Conservation (phyloP, 2,329 filamentous ascomycete species). For the Xylariaceae sp. region DNA sequence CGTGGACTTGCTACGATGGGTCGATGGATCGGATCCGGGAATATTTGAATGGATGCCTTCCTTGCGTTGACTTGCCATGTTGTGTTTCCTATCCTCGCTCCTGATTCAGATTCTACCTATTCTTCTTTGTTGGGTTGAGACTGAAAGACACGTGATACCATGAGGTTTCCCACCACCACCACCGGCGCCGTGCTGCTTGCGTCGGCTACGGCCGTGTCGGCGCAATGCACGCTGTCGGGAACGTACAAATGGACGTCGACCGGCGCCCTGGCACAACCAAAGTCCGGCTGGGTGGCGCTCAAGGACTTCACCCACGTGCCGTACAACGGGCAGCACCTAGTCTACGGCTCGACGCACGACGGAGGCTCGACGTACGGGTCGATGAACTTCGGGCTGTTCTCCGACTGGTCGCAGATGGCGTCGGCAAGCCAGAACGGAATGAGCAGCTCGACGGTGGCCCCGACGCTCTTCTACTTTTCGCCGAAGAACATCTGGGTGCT, state of each 20-base stretch:
- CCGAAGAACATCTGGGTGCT: conserved; percentile 62
- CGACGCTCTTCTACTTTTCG: conserved; percentile 59
- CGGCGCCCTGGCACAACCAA: conserved; percentile 47
- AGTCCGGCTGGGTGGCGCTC: conserved; percentile 51
- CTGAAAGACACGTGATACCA: neutral
- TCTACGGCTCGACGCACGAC: conserved; percentile 53
- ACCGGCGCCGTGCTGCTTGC: neutral
- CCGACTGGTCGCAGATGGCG: conserved; percentile 49
- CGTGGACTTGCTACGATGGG: neutral
- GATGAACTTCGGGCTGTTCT: conserved; percentile 54
- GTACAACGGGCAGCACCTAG: conserved; percentile 56
- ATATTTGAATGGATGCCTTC: neutral
- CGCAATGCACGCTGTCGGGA: neutral
- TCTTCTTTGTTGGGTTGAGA: neutral
- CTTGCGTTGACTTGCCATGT: neutral
- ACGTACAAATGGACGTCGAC: conserved; percentile 54
- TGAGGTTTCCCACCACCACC: neutral
- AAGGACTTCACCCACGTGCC: conserved; percentile 58
- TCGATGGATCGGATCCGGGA: no score
- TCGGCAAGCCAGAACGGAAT: conserved; percentile 51
- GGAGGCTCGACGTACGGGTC: conserved; percentile 48
- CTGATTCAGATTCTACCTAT: neutral
- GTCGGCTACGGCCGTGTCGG: neutral
- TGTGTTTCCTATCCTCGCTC: neutral
- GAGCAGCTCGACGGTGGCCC: conserved; percentile 48